These are phyloP conservation scores for Hanseniaspora hatyaiensis DNA, from an alignment of 805 yeast genomes.

Conservation along the genomic window DNA sequence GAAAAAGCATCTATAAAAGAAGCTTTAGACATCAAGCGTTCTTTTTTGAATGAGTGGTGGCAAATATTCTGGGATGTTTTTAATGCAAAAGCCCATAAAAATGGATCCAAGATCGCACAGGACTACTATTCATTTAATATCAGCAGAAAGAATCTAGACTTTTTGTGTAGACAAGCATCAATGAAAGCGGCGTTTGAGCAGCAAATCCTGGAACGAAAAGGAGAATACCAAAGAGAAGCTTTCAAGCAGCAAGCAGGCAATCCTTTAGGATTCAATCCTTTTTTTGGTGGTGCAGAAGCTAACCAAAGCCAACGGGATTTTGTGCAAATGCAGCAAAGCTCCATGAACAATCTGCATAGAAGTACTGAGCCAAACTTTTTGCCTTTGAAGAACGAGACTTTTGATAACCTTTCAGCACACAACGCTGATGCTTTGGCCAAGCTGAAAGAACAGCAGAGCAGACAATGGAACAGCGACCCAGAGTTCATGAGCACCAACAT, in stretches of 20 bases:
- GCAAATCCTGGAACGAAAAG: constrained; percentile 32
- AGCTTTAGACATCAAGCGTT: constrained; percentile 43
- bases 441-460: constrained; percentile 23
- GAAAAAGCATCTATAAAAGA: constrained; percentile 25
- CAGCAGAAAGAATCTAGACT: constrained; percentile 49
- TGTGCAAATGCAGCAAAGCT: too few relatives aligned
- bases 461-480: constrained; percentile 21
- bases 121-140: constrained; percentile 59
- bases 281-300: not conserved
- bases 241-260: constrained; percentile 22
- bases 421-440: constrained; percentile 22
- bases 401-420: constrained; percentile 1
- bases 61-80: constrained; percentile 88
- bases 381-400: not conserved
- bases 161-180: constrained; percentile 36
- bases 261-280: not conserved
- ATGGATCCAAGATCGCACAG: constrained; percentile 50
- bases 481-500: constrained; percentile 21
- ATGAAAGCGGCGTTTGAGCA: constrained; percentile 38
- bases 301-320: not conserved
- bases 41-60: constrained; percentile 92
- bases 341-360: too few relatives aligned
- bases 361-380: not conserved
- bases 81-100: constrained; percentile 63
- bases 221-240: constrained; percentile 29